These are phyloP conservation scores for Beauveria caledonica DNA, from an alignment of 2,329 filamentous ascomycete genomes.

Conservation along the genomic window DNA sequence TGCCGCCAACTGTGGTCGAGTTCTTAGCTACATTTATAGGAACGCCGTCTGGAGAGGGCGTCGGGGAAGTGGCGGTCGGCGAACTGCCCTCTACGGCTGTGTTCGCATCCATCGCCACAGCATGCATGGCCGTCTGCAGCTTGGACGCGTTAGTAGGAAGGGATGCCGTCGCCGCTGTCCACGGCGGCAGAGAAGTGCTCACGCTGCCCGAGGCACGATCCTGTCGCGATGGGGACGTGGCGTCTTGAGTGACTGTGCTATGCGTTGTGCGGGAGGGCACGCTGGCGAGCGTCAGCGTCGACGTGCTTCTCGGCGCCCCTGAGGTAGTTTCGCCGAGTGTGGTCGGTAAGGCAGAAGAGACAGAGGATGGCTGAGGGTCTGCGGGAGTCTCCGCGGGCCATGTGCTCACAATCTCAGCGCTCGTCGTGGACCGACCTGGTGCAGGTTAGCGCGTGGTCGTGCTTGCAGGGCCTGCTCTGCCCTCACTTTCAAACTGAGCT, in stretches of 20 bases:
- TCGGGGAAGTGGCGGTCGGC: too few species aligned
- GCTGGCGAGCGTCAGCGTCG: background rate
- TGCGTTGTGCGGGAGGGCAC: background rate
- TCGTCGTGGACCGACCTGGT: background rate
- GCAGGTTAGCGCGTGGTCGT: background rate
- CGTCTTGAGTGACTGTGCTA: background rate
- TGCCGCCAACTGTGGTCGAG: too few species aligned
- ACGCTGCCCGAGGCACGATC: background rate
- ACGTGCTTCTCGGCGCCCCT: background rate
- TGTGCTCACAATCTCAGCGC: background rate
- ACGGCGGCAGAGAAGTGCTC: too few species aligned
- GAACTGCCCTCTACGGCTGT: too few species aligned
- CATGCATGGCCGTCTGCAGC: too few species aligned
- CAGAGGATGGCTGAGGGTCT: slow-evolving; percentile 19
- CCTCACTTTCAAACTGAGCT: background rate
- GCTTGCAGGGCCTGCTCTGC: background rate
- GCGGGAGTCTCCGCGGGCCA: background rate
- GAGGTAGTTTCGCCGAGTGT: background rate
- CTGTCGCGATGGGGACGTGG: background rate
- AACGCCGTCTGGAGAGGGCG: too few species aligned
- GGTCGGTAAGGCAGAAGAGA: slow-evolving; percentile 17
- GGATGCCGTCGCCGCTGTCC: too few species aligned
- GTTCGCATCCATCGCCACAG: too few species aligned
- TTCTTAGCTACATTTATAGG: too few species aligned
- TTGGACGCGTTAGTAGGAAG: too few species aligned